Base-by-base conservation (phyloP, 208 protist species). In the Trypanosoma avium region DNA sequence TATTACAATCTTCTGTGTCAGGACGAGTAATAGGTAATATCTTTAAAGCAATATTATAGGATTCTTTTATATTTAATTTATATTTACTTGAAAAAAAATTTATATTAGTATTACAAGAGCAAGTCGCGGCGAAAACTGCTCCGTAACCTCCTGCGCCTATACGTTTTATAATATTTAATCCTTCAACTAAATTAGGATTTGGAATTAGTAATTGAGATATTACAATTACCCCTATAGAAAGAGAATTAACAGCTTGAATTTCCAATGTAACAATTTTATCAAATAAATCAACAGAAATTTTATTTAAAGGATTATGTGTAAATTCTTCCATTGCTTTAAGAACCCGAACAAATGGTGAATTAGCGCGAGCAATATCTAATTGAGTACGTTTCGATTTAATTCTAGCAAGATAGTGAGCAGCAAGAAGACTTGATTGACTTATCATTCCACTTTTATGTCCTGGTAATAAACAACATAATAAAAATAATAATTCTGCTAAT, bases 121-220 rank as follows among this genome's bases (percentile, higher is more conserved):
- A 72, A 9, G 22, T 62, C 1, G 67, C 71, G 35, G 66, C 58
- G 33, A 80, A 70, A 19, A 94, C 88, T 5, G 74, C 62, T 30
- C 82, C 88, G 46, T 86, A 94, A 32, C 88, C 82, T 30, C 88
- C 88, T n/a, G 81, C 30, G 6, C 84, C 82, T 35, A 94, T 73
- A 29, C 84, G 79, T 17, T 77, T 71, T 43, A 61, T 54, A 35
- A 83, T 56, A 40, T 57, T 30, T 30, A 84, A 49, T 9, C 68
- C 49, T 4, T 61, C 48, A 27, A 84, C 63, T 4, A 54, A 36
- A 10, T 53, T 29, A 13, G 35, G 48, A 19, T 79, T 70, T 4
- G 80, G 79, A 32, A 89, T 55, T 24, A 91, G 72, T 45, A 91
- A 60, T 13, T 65, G 75, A 49, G 88, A 60, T 43, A 94, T 67